Evolutionary conservation across 805 yeast genomes (phyloP), one percentile per base, ranked within the genome.

Genomic region (Schwanniomyces pseudopolymorphus): DNA sequence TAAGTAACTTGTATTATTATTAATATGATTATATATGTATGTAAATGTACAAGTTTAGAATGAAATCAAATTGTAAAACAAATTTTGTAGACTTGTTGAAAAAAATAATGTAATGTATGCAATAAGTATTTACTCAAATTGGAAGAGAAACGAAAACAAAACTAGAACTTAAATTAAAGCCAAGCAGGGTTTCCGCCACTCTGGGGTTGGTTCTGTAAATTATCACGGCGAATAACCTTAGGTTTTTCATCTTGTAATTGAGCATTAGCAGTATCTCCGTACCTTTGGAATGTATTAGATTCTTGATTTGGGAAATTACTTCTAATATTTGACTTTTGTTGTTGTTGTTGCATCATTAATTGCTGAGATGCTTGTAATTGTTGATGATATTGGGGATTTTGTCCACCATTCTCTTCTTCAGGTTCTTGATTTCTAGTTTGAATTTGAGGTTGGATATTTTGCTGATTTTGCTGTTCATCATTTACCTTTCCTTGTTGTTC

Each of bases 401-500:
- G 39, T 19, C 7, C n/a, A 9, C 25, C 25, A 11, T 4, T 11
- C n/a, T 36, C 25, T 36, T 36, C 25, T 36, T 36, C 25, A 7
- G 24, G 39, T 13, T 36, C 25, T 36, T 19, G 39, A 36, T 19
- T 36, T 36, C 25, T 19, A 3, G 25, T 10, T 20, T 36, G 39
- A 36, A 5, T 10, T 19, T 19, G 25, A 36, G 39, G 6, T 9
- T 36, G 39, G 9, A 21, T 36, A 14, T 36, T 19, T 36, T 36
- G 39, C 14, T 36, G 39, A 19, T 36, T 36, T 9, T 36, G 39
- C 25, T 51, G 56, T 40, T 62, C 64, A 22, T 59, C 63, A 38
- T 66, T 68, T n/a, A 56, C 59, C 20, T 58, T 53, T 50, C 67
- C 63, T 33, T 58, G 60, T 48, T 72, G 78, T 46, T 70, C 75